Evolutionary conservation across 2,329 filamentous ascomycete species (phyloP).

Genomic region (Microsporum audouinii): DNA sequence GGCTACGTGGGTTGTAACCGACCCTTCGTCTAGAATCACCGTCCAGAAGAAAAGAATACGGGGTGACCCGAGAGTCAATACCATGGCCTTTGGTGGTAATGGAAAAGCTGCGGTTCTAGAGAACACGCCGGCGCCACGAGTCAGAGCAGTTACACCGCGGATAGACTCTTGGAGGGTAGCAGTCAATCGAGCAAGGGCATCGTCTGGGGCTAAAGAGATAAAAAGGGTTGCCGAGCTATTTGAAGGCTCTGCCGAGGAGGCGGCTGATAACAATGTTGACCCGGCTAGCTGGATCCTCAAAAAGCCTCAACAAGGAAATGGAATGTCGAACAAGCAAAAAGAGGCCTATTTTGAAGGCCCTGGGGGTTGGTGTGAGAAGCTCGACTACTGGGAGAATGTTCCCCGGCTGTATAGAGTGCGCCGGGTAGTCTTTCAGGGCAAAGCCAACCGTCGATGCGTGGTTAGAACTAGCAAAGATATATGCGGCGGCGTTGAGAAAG

Average conservation of each 20-base stretch:
- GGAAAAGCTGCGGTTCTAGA: conserved; percentile 15
- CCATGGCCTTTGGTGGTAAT: conserved; percentile 15
- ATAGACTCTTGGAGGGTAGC: conserved; percentile 32
- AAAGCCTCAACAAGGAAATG: conserved; percentile 30
- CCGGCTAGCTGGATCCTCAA: conserved; percentile 32
- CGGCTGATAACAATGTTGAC: conserved; percentile 30
- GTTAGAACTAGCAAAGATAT: conserved; percentile 22
- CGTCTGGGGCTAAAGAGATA: conserved; percentile 21
- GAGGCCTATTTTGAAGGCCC: conserved; percentile 32
- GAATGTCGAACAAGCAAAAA: conserved; percentile 26
- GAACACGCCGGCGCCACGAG: conserved; percentile 16
- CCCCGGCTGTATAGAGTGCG: conserved; percentile 26
- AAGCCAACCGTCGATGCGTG: conserved; percentile 24
- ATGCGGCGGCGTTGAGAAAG: conserved; percentile 13
- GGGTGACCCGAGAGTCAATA: conserved; percentile 29
- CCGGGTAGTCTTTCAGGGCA: conserved; percentile 28
- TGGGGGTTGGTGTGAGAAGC: conserved; percentile 30
- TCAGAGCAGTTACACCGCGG: conserved; percentile 19
- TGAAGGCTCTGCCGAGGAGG: conserved; percentile 29
- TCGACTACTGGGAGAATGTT: conserved; percentile 31
- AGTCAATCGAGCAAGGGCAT: conserved; percentile 26
- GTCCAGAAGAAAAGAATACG: conserved; percentile 22
- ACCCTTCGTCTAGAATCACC: conserved; percentile 29
- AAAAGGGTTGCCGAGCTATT: conserved; percentile 25
- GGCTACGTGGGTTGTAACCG: conserved; percentile 30